phyloP scores from a whole-genome alignment of 495 filamentous ascomycete species.

The Aspergillus leporis region DNA sequence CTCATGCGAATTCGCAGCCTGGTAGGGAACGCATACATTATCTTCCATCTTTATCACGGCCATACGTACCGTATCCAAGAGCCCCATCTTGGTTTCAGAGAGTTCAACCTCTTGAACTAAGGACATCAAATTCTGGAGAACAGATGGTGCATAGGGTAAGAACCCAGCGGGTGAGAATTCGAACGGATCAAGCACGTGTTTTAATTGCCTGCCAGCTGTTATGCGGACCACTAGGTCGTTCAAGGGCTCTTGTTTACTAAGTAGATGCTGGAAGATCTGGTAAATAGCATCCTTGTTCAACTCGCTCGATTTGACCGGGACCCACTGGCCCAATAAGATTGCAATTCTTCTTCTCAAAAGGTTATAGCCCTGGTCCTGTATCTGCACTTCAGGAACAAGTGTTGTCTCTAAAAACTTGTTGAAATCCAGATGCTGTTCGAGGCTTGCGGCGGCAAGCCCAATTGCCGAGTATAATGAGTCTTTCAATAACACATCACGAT shows the following conservation, averaged over 20 bases:
- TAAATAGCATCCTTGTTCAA: slow-evolving; percentile 73
- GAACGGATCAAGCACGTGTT: slow-evolving; percentile 74
- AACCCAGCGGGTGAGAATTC: slow-evolving; percentile 73
- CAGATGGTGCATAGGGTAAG: slow-evolving; percentile 68
- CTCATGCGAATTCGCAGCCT: not conserved
- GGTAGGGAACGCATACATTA: slow-evolving; percentile 48
- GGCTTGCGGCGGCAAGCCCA: slow-evolving; percentile 77
- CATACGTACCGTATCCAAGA: slow-evolving; percentile 77
- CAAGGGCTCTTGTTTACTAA: slow-evolving; percentile 69
- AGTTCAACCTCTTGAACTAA: slow-evolving; percentile 80
- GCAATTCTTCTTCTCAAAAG: slow-evolving; percentile 86
- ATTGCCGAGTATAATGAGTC: slow-evolving; percentile 93
- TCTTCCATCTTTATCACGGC: slow-evolving; percentile 81
- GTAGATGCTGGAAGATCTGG: slow-evolving; percentile 84
- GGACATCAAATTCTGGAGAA: slow-evolving; percentile 66
- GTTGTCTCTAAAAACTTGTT: slow-evolving; percentile 72
- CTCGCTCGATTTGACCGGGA: slow-evolving; percentile 67
- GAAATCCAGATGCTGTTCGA: slow-evolving; percentile 75
- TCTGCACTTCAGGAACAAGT: slow-evolving; percentile 76
- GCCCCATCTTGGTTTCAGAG: slow-evolving; percentile 81
- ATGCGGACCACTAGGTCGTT: slow-evolving; percentile 94
- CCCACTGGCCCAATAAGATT: slow-evolving; percentile 88
- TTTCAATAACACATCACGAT: slow-evolving; percentile 75
- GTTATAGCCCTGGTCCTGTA: slow-evolving; percentile 72
- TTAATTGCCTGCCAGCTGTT: slow-evolving; percentile 83